Base-by-base conservation (phyloP, 176 grass and related monocot genomes). In the Tillandsia fasciculata region DNA sequence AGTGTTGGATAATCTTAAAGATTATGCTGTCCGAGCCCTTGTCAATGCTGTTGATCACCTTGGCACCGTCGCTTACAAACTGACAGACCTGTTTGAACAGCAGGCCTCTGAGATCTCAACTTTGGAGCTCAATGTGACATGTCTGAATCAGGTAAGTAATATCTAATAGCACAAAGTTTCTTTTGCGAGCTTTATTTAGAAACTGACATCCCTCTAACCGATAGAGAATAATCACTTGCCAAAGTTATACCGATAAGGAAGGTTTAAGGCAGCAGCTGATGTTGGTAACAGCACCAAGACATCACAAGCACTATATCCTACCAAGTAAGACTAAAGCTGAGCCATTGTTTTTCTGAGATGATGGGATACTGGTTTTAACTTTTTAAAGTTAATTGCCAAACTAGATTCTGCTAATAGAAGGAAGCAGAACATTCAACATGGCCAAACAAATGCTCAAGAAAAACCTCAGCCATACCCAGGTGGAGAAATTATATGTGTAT, bases 1-100 rank as follows among this genome's bases (percentile, higher is more conserved):
- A 69, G 94, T 99, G 63, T 77, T 99, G 76, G 89, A 90, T 77
- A 93, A 99, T 83, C 69, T 99, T 74, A 99, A 99, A 73, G 94
- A 99, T 81, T 99, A 99, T 65, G 84, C 87, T 64, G 87, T 99
- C 12, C 83, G 89, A 76, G 94, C 94, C 11, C 78, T 99, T 80
- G 94, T 99, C 58, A 99, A 99, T 29, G 94, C 87, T 59, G 90
- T 99, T 12, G 94, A 99, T 72, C 94, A 99, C 64, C 84, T 99
- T 22, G 94, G 94, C 63, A 90, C 94, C 2, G 90, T 99, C 6
- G 90, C 94, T 56, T 99, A 74, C 83, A 99, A 99, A 68, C 70
- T 99, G 52, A 88, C 89, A 29, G 94, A 93, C 76, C 23, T 93
- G 65, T 87, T 81, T 74, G 94, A 99, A 48, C 89, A 93, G 68